phyloP scores from a whole-genome alignment of 139 green algal species.

The Haematococcus sp. region DNA sequence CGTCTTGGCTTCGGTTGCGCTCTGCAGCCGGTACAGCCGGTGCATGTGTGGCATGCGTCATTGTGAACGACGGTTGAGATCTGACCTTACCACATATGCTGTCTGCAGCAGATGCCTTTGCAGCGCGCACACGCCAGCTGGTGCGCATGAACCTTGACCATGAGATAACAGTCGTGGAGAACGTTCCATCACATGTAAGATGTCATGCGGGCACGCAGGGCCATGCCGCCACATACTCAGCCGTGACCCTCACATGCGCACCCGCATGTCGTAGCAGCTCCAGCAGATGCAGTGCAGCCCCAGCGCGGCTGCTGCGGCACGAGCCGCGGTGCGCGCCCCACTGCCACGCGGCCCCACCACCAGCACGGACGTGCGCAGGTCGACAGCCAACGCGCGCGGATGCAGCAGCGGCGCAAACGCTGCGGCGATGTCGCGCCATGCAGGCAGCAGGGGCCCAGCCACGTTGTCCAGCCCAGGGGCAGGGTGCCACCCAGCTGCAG shows the following conservation, averaged over 20 bases:
- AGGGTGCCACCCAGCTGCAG: slow-evolving; percentile 25
- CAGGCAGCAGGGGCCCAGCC: slow-evolving; percentile 31
- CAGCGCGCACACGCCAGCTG: too few relatives aligned
- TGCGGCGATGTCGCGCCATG: slow-evolving; percentile 35
- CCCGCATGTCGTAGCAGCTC: slow-evolving; percentile 63
- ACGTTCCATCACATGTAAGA: too few relatives aligned
- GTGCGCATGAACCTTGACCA: too few relatives aligned
- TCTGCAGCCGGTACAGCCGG: slow-evolving; percentile 22
- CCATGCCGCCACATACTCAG: slow-evolving; percentile 2
- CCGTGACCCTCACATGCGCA: slow-evolving; percentile 6
- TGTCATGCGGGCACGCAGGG: too few relatives aligned
- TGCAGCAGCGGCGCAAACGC: slow-evolving; percentile 59
- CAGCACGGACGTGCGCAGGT: neutral
- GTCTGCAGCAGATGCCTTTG: too few relatives aligned
- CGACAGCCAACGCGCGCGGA: slow-evolving; percentile 13
- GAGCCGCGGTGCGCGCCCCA: slow-evolving; percentile 51
- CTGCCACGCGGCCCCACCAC: slow-evolving; percentile 53
- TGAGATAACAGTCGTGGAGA: too few relatives aligned
- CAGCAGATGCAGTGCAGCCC: slow-evolving; percentile 61
- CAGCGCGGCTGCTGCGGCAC: slow-evolving; percentile 66
- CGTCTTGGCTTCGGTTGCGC: slow-evolving; percentile 43
- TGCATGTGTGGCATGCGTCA: too few relatives aligned
- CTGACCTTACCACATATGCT: too few relatives aligned
- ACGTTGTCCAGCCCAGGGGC: slow-evolving; percentile 1
- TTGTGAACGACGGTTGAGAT: too few relatives aligned